These are phyloP conservation scores for Ceratobasidium sp. DNA, from an alignment of 1,284 basidiomycete genomes.

Conservation along the genomic window DNA sequence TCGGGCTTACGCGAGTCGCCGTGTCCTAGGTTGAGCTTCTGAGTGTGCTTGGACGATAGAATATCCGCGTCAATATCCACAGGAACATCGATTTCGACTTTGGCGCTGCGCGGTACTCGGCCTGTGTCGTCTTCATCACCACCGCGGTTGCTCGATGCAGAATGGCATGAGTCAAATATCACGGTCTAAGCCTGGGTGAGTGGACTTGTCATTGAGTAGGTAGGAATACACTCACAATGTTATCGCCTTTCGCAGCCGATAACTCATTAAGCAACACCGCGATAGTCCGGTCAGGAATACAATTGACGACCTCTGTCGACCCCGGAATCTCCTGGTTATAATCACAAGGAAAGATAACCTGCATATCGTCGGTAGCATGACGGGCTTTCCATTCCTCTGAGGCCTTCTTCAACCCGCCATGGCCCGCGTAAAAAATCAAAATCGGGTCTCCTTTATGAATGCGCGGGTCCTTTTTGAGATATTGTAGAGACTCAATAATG, in stretches of 20 bases:
- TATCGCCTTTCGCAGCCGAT: constrained; percentile 24
- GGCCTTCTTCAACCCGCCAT: constrained; percentile 22
- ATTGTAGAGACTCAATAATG: constrained; percentile 13
- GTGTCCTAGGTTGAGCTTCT: not conserved
- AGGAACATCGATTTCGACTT: constrained; percentile 8
- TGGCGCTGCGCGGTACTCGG: constrained; percentile 12
- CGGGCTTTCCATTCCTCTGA: constrained; percentile 6
- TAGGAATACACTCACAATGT: constrained; percentile 11
- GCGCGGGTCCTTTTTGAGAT: not conserved
- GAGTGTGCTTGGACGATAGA: not conserved
- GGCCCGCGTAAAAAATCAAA: constrained; percentile 33
- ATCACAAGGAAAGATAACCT: constrained; percentile 38
- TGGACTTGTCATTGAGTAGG: not conserved
- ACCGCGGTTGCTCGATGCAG: constrained; percentile 25
- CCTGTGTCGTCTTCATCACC: not conserved
- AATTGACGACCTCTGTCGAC: constrained; percentile 13
- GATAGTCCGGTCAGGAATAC: constrained; percentile 38
- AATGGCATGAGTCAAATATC: constrained; percentile 38
- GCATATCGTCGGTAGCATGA: constrained; percentile 17
- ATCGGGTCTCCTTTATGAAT: constrained; percentile 35
- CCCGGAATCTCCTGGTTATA: not conserved
- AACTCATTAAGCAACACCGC: constrained; percentile 21
- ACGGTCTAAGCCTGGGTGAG: constrained; percentile 8
- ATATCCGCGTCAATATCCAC: constrained; percentile 23
- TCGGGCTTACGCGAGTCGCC: not conserved